Evolutionary conservation across 2,329 filamentous ascomycete species (phyloP), one percentile per base, ranked within the genome.

Genomic region (Colletotrichum australisinense): DNA sequence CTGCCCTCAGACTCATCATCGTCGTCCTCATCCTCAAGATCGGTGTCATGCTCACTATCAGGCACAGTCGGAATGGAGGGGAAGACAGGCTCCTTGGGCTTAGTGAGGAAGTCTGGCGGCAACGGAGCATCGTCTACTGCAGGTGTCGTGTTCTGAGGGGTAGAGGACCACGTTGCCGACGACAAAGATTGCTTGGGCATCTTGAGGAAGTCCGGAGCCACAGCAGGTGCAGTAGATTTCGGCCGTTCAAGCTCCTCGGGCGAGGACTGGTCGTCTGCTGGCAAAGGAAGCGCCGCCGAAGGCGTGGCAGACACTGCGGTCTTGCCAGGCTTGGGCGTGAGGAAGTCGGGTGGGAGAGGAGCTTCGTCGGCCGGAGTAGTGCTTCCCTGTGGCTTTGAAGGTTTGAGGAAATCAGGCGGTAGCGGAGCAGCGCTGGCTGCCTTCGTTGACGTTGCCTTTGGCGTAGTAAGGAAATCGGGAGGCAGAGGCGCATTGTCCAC

Each of bases 1-100:
- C 91, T 93, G 16, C 90, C 91, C 77, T 90, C 89, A 0, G 84
- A 87, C 7, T 78, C 86, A 49, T 84, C 84, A 35, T 88, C 87
- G 3, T 86, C 86, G 12, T 86, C 86, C 14, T 87, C 87, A 24
- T 85, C 83, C 6, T 77, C 74, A 32, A 80, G 83, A 24, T 85
- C 81, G 70, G 67, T 76, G 16, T 75, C 70, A 22, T 63, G 35
- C 22, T 69, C 73, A 16, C 70, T 75, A 22, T 75, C 74, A 38
- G 74, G 73, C n/a, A 75, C 56, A 9, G 69, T 69, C 8, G 74
- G 73, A 1, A 71, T 72, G 8, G 52, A 22, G 11, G 73, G n/a
- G 12, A 66, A n/a, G 26, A 83, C 83, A 35, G 83, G 79, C 7
- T 67, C 59, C 26, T 64, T 63, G 14, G 74, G 57, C 49, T 76